Percentiles rank a stretch among this genome's conserved stretches.
Evolutionary conservation across 2,329 filamentous ascomycete species (phyloP).

Genomic region (Raffaelea albimanens): DNA sequence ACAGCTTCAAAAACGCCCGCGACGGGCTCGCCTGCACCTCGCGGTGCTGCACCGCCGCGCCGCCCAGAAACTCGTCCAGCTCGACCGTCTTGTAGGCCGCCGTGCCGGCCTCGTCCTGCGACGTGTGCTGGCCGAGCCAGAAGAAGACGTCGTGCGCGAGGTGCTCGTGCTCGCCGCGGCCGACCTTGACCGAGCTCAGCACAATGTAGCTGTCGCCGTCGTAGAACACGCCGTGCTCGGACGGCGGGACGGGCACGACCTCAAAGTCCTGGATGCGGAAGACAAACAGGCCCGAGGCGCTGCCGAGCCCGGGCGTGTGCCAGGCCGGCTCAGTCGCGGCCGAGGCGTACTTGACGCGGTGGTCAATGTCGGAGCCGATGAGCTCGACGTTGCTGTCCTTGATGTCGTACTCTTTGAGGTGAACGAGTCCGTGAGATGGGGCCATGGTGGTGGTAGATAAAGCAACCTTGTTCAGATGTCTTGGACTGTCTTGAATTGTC

Average conservation of each 20-base stretch:
- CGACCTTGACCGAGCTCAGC: constrained; percentile 40
- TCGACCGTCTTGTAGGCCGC: constrained; percentile 65
- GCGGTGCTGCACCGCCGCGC: constrained; percentile 53
- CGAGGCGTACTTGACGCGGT: constrained; percentile 58
- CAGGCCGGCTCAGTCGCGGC: constrained; percentile 57
- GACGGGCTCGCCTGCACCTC: constrained; percentile 52
- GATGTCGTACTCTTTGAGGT: constrained; percentile 56
- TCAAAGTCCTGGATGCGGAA: constrained; percentile 62
- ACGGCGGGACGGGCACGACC: constrained; percentile 50
- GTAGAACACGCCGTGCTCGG: constrained; percentile 50
- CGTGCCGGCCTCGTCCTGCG: constrained; percentile 59
- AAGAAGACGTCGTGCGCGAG: constrained; percentile 59
- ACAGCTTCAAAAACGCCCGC: constrained; percentile 49
- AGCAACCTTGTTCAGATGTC: too few species aligned
- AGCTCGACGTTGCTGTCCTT: constrained; percentile 60
- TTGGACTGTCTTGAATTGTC: too few species aligned
- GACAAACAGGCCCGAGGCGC: constrained; percentile 43
- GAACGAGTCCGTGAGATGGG: constrained; percentile 51
- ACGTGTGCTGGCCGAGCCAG: constrained; percentile 57
- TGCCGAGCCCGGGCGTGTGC: constrained; percentile 48
- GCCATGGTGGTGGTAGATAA: constrained; percentile 33
- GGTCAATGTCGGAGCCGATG: constrained; percentile 54
- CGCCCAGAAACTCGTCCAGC: constrained; percentile 56
- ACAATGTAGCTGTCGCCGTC: constrained; percentile 62
- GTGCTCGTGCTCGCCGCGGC: constrained; percentile 2